Base-by-base conservation (phyloP, 1,284 basidiomycete genomes). In the Ganoderma lingzhi region DNA sequence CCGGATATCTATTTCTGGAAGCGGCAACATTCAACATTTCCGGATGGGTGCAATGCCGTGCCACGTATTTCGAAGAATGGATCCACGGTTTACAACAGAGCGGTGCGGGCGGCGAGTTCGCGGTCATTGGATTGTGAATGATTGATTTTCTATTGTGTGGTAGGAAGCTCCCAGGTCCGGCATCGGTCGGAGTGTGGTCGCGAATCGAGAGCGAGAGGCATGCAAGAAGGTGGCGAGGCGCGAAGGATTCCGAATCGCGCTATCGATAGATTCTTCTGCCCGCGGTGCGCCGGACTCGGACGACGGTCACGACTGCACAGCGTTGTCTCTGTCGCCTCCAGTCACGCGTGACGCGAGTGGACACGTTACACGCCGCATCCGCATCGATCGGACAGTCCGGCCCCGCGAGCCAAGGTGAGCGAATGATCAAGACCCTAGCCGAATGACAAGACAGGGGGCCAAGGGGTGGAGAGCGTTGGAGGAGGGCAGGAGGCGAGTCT, bases 211-310 rank as follows among this genome's bases (percentile, higher is more conserved):
- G 15, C 32, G 30, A 39, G 55, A 58, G 56, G 19, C 6, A 35
- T 35, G 35, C 56, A 19, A 59, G 56, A 59, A 59, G 56, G 56
- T 37, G 56, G 56, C 56, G 56, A 59, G 56, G 35, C 56, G 56
- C 56, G 19, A 35, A 62, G 64, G 28, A 61, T 15, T 61, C 45
- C 64, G 64, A 60, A 61, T 61, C 42, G 64, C 64, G 58, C 64
- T 61, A 65, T 65, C 64, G 56, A 65, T 65, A 44, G 58, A 44
- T n/a, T n/a, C 3, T 48, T 37, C 28, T 19, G 30, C 17, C 23
- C 53, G 39, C 53, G 39, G 63, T 35, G 55, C 30, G 39, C 53
- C 63, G 63, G 48, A 12, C 39, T 23, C 23, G 23, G 23, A 23
- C 23, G 23, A 23, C 23, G 23, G 23, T 23, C 15, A 64, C 53